phyloP scores from a whole-genome alignment of 441 rosid species.

The Pelargonium fulgidum region DNA sequence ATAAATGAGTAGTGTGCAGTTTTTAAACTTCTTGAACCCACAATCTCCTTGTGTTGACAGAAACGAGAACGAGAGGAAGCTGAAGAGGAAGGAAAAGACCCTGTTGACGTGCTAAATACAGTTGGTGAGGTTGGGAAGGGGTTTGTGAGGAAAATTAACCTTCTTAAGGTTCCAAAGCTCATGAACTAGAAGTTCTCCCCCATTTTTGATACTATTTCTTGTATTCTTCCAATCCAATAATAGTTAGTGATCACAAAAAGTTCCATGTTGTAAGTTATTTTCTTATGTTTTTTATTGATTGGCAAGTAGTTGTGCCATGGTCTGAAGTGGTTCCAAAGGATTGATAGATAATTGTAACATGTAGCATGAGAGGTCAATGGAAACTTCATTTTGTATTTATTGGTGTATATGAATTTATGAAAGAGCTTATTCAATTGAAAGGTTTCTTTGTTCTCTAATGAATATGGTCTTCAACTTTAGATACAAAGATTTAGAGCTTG shows the following conservation, averaged over 20 bases:
- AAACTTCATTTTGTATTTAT: background rate
- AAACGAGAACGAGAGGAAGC: conserved; percentile 60
- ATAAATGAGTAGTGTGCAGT: background rate
- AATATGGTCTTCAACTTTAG: no score
- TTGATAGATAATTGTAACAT: background rate
- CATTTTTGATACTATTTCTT: background rate
- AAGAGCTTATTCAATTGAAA: background rate
- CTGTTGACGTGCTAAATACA: conserved; percentile 42
- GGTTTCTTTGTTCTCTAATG: no score
- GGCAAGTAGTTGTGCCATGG: background rate
- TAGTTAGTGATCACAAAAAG: background rate
- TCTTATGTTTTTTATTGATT: background rate
- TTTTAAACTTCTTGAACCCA: background rate
- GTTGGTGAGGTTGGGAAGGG: conserved; percentile 81
- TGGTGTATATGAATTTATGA: background rate
- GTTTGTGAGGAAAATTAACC: conserved; percentile 56
- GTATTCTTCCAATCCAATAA: background rate
- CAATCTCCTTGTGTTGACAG: conserved; percentile 27
- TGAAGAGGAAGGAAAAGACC: conserved; percentile 30
- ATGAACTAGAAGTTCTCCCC: conserved; percentile 16
- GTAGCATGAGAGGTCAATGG: background rate
- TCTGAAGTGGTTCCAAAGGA: background rate
- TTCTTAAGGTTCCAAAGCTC: conserved; percentile 59
- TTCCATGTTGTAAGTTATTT: background rate
- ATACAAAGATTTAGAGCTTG: no score